Evolutionary conservation across 2,329 filamentous ascomycete genomes (phyloP).

Genomic region (Sporothrix brasiliensis): DNA sequence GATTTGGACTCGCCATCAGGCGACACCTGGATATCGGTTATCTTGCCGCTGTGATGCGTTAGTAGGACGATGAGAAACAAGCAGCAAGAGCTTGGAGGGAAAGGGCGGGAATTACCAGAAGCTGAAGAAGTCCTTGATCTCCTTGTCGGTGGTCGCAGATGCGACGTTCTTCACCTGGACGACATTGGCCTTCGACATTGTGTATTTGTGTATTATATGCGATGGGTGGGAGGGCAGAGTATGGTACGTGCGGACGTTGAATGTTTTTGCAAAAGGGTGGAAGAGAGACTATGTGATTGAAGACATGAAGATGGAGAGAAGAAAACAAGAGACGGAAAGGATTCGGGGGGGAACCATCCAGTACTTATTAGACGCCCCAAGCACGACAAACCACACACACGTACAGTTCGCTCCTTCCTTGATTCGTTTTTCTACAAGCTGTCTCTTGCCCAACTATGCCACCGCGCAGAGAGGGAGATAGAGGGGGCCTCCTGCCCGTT

Average conservation of each 20-base stretch:
- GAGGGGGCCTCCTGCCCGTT: slow-evolving; percentile 8
- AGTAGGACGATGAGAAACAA: neutral
- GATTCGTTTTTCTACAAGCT: slow-evolving; percentile 23
- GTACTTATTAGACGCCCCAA: slow-evolving; percentile 28
- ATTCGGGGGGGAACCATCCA: neutral
- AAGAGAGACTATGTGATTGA: neutral
- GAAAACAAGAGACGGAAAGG: neutral
- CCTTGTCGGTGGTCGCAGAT: slow-evolving; percentile 77
- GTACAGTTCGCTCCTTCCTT: slow-evolving; percentile 6
- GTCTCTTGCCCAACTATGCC: slow-evolving; percentile 24
- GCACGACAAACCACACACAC: slow-evolving; percentile 10
- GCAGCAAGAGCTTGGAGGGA: too few species aligned
- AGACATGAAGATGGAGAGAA: neutral
- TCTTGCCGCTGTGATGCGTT: slow-evolving; percentile 72
- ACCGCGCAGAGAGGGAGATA: neutral
- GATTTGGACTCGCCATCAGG: slow-evolving; percentile 70
- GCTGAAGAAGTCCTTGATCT: slow-evolving; percentile 96
- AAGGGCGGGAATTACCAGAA: slow-evolving; percentile 66
- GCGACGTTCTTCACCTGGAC: slow-evolving; percentile 85
- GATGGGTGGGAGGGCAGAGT: neutral
- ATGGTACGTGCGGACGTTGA: neutral
- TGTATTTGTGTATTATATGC: slow-evolving; percentile 32
- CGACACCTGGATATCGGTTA: slow-evolving; percentile 77
- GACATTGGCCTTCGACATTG: slow-evolving; percentile 36
- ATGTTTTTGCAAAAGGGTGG: neutral